These are phyloP conservation scores for Hericium alpestre DNA, from an alignment of 768 basidiomycete genomes.

Conservation along the genomic window DNA sequence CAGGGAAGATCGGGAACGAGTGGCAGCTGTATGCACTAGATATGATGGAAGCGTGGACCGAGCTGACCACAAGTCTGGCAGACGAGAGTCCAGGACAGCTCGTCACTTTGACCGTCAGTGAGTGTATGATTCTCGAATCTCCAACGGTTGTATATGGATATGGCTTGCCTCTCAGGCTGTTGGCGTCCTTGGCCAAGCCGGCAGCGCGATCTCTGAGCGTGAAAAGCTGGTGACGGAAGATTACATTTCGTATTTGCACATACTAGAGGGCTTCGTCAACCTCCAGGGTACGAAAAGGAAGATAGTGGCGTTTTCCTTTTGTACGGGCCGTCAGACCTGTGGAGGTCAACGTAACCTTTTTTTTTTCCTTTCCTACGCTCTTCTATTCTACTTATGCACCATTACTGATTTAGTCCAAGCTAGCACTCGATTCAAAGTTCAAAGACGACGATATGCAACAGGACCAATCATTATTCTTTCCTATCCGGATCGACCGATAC, in stretches of 20 bases:
- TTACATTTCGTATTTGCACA: constrained; percentile 80
- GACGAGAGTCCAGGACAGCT: too few relatives aligned
- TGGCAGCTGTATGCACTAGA: too few relatives aligned
- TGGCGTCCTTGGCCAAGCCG: constrained; percentile 95
- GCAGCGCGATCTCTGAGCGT: constrained; percentile 94
- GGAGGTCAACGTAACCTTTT: not conserved
- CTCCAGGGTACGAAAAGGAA: constrained; percentile 82
- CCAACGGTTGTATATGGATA: not conserved
- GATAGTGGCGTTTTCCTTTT: constrained; percentile 25
- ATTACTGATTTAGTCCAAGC: too few relatives aligned
- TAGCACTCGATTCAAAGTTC: not conserved
- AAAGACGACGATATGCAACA: too few relatives aligned
- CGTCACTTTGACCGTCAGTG: constrained; percentile 22
- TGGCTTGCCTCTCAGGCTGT: constrained; percentile 51
- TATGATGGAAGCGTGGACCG: too few relatives aligned
- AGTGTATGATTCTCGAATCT: constrained; percentile 12
- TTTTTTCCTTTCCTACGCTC: not conserved
- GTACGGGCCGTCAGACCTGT: not conserved
- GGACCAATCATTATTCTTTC: too few relatives aligned
- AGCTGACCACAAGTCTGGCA: too few relatives aligned
- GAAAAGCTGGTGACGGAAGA: constrained; percentile 97
- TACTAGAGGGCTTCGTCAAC: constrained; percentile 88
- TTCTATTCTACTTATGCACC: too few relatives aligned
- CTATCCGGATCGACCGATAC: too few relatives aligned
- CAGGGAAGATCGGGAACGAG: too few relatives aligned